phyloP scores from a whole-genome alignment of 768 basidiomycete species.

The Tricholoma sp. region DNA sequence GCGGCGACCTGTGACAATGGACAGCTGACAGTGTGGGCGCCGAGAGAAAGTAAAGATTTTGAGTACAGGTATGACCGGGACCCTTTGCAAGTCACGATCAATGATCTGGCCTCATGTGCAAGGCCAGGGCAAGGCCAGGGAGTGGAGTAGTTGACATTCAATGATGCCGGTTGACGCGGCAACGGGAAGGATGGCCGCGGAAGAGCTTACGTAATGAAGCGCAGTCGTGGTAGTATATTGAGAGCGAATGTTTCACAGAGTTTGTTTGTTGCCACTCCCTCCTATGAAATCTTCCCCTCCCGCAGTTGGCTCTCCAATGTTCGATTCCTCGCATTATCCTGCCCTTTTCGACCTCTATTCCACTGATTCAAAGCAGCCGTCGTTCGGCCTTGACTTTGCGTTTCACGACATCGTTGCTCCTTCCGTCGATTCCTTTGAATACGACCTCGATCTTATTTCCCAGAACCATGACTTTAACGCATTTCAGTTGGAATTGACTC shows the following conservation, averaged over 20 bases:
- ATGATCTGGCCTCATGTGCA: too few relatives aligned
- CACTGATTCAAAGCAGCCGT: conserved; percentile 16
- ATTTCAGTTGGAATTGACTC: conserved; percentile 53
- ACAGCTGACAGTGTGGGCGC: too few relatives aligned
- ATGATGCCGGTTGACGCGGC: conserved; percentile 8
- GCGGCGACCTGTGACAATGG: too few relatives aligned
- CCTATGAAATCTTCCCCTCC: conserved; percentile 9
- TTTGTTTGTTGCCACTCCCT: conserved; percentile 7
- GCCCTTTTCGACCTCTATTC: conserved; percentile 8
- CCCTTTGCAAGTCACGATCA: too few relatives aligned
- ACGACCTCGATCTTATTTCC: conserved; percentile 73
- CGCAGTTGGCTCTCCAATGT: conserved; percentile 13
- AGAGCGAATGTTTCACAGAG: conserved; percentile 4
- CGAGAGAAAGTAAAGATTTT: too few relatives aligned
- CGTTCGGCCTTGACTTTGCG: conserved; percentile 54
- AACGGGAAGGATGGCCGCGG: neutral
- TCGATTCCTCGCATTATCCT: conserved; percentile 11
- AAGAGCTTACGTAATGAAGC: conserved; percentile 11
- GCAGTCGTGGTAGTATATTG: conserved; percentile 10
- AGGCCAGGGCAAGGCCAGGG: too few relatives aligned
- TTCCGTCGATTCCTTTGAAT: conserved; percentile 78
- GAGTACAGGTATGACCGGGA: too few relatives aligned
- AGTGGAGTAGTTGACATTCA: too few relatives aligned
- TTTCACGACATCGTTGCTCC: conserved; percentile 75
- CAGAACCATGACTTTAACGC: conserved; percentile 52